Evolutionary conservation across 75 land plant species (phyloP).

Genomic region (Sequoia sempervirens): DNA sequence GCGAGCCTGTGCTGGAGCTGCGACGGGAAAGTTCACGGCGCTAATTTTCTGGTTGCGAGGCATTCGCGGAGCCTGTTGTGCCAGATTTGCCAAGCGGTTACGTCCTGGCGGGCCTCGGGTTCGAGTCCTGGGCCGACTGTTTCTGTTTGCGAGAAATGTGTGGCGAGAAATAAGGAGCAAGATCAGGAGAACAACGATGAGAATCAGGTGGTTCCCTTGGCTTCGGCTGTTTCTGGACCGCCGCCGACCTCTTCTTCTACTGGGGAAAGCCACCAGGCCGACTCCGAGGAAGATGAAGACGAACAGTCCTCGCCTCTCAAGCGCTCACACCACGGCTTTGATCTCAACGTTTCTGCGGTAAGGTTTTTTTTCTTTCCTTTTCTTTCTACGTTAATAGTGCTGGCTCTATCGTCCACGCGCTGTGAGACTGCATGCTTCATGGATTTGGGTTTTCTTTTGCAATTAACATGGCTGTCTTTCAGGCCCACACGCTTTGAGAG

Average conservation of each 20-base stretch:
- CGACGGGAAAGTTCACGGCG: constrained; percentile 62
- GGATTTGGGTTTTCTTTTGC: not conserved
- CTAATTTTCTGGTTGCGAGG: constrained; percentile 64
- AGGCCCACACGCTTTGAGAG: not conserved
- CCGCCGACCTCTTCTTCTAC: not conserved
- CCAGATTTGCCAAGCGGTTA: constrained; percentile 37
- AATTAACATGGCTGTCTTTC: not conserved
- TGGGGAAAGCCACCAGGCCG: constrained; percentile 7
- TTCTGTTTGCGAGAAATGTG: constrained; percentile 37
- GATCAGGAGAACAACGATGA: constrained; percentile 7
- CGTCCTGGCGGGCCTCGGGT: constrained; percentile 52
- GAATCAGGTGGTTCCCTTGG: constrained; percentile 10
- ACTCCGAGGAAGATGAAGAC: constrained; percentile 19
- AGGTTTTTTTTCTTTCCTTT: not conserved
- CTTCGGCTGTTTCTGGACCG: not conserved
- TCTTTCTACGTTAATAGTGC: not conserved
- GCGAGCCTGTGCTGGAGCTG: constrained; percentile 67
- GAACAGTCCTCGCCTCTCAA: constrained; percentile 9
- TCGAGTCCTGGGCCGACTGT: constrained; percentile 30
- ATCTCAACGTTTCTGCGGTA: not conserved
- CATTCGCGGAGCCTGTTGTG: constrained; percentile 51
- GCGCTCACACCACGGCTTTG: constrained; percentile 1
- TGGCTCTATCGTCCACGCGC: not conserved
- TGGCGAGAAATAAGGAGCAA: not conserved
- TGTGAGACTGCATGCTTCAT: not conserved